Evolutionary conservation across 139 green algal species (phyloP).

Genomic region (Picochlorum sp.): DNA sequence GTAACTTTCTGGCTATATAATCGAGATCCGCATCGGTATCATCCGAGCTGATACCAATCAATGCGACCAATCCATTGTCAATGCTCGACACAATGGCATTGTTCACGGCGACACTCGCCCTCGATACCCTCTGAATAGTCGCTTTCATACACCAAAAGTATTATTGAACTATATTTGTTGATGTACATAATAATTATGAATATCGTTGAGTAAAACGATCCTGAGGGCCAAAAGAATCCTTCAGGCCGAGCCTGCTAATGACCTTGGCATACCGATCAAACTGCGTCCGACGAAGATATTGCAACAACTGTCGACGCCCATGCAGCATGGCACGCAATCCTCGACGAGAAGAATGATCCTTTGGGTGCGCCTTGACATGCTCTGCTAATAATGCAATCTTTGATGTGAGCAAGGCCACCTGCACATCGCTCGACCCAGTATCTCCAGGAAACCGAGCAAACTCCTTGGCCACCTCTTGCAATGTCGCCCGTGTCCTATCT

Average conservation of each 20-base stretch:
- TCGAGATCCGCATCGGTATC: conserved; percentile 46
- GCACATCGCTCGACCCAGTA: conserved; percentile 46
- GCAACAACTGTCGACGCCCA: conserved; percentile 40
- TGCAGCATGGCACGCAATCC: conserved; percentile 41
- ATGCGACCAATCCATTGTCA: conserved; percentile 45
- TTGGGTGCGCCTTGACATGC: conserved; percentile 36
- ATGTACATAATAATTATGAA: background rate
- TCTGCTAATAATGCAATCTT: conserved; percentile 36
- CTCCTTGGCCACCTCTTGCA: conserved; percentile 14
- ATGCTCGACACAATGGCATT: conserved; percentile 44
- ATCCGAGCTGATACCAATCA: conserved; percentile 40
- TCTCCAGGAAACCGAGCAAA: conserved; percentile 44
- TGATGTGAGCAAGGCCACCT: conserved; percentile 38
- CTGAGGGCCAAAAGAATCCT: conserved; percentile 44
- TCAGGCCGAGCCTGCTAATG: conserved; percentile 36
- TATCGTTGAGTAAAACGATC: conserved; percentile 14
- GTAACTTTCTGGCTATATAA: conserved; percentile 34
- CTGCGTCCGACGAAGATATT: conserved; percentile 45
- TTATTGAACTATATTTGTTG: background rate
- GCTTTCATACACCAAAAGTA: conserved; percentile 11
- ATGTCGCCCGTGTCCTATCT: conserved; percentile 5
- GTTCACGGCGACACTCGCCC: conserved; percentile 38
- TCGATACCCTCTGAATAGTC: conserved; percentile 29
- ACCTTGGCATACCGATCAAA: conserved; percentile 46
- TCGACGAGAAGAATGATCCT: conserved; percentile 35